These are phyloP conservation scores for Ustilago nuda DNA, from an alignment of 1,284 basidiomycete species.

Conservation along the genomic window DNA sequence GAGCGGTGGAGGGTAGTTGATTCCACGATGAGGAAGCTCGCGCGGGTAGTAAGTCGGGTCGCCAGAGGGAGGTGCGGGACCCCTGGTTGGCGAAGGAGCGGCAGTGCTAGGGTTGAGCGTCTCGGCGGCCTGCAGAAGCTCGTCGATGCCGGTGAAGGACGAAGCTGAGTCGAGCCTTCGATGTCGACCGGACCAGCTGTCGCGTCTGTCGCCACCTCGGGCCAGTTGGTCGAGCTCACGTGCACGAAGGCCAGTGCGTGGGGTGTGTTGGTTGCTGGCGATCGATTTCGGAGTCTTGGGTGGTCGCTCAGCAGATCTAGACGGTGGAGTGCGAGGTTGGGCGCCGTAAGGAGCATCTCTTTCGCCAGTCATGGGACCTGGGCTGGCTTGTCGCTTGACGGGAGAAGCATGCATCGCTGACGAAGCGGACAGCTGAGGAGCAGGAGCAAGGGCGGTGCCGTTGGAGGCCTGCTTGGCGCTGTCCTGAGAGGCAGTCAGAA, in stretches of 20 bases:
- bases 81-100: slow-evolving; percentile 34
- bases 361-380: slow-evolving; percentile 44
- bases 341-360: slow-evolving; percentile 13
- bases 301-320: slow-evolving; percentile 39
- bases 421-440: slow-evolving; percentile 30
- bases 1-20: slow-evolving; percentile 38
- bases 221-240: slow-evolving; percentile 40
- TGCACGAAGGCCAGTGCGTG: slow-evolving; percentile 40
- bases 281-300: slow-evolving; percentile 45
- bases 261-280: slow-evolving; percentile 37
- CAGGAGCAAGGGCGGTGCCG: slow-evolving; percentile 27
- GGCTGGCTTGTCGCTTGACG: slow-evolving; percentile 50
- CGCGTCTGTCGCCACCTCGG: slow-evolving; percentile 37
- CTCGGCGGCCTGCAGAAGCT: slow-evolving; percentile 67
- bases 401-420: slow-evolving; percentile 31
- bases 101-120: slow-evolving; percentile 58
- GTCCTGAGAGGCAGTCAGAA: slow-evolving; percentile 33
- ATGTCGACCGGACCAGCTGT: slow-evolving; percentile 43
- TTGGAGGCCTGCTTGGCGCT: slow-evolving; percentile 5
- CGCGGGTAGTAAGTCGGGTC: slow-evolving; percentile 32
- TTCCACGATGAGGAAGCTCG: slow-evolving; percentile 31
- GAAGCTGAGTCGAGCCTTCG: slow-evolving; percentile 45
- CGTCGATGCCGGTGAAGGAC: slow-evolving; percentile 65
- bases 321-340: slow-evolving; percentile 39
- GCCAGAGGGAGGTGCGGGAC: slow-evolving; percentile 6